These are phyloP conservation scores for Penicillium goetzii DNA, from an alignment of 495 filamentous ascomycete genomes.

Conservation along the genomic window DNA sequence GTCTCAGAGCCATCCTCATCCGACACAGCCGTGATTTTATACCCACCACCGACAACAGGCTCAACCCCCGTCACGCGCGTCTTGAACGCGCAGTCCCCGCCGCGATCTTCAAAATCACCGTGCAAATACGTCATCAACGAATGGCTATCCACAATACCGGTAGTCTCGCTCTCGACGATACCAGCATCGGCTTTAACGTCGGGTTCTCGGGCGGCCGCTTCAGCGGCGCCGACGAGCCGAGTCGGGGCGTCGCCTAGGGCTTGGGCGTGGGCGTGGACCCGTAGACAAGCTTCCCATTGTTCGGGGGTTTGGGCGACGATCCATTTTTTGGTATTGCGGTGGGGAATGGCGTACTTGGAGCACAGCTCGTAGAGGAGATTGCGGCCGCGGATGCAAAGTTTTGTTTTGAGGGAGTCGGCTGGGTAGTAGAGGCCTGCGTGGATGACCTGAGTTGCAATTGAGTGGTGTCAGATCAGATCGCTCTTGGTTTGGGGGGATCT, in stretches of 20 bases:
- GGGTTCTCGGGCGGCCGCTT: conserved; percentile 71
- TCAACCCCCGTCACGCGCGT: conserved; percentile 64
- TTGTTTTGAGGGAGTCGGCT: conserved; percentile 72
- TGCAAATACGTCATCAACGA: conserved; percentile 78
- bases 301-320: conserved; percentile 80
- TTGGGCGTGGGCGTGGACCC: conserved; percentile 67
- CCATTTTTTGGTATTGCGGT: conserved; percentile 86
- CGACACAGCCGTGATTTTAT: conserved; percentile 56
- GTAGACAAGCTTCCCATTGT: conserved; percentile 68
- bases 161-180: conserved; percentile 78
- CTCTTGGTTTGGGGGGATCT: background rate
- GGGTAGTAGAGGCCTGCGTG: conserved; percentile 97
- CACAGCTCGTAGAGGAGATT: conserved; percentile 81
- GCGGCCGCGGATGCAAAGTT: conserved; percentile 77
- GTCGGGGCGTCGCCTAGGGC: conserved; percentile 70
- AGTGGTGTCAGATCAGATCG: background rate
- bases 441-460: conserved; percentile 65
- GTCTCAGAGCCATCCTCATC: conserved; percentile 46
- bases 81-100: conserved; percentile 71
- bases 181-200: conserved; percentile 69
- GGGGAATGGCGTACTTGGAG: conserved; percentile 63
- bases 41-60: conserved; percentile 57
- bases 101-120: conserved; percentile 73
- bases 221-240: conserved; percentile 62
- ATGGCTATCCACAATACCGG: conserved; percentile 91